Base-by-base conservation (phyloP, 192 early-diverging fungal species). In the Physocladia obscura region DNA sequence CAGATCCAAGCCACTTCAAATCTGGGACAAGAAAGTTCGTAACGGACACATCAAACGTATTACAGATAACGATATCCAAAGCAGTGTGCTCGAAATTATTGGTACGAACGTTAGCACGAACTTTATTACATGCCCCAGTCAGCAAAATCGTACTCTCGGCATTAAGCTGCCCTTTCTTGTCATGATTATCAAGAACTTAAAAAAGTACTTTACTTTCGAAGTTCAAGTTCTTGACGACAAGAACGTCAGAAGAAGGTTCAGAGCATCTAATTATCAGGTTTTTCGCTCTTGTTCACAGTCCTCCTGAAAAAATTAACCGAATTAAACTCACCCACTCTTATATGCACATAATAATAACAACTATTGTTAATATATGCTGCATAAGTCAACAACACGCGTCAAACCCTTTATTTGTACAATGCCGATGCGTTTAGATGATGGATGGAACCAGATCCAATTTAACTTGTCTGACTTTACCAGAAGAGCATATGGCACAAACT, bases 401-500 rank as follows among this genome's bases (percentile, higher is more conserved):
- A 92, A 93, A 55, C 91, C 93, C 2, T 90, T 87, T 36, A 91
- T 98, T 59, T 89, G 90, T 37, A 92, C 91, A 1, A 90, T 98
- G 92, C 96, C 94, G 1, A 82, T 98, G 85, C 87, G 91, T 5
- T 77, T 98, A 40, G 96, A 98, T 67, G 84, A 90, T 62, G 94
- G 94, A 6, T 98, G 96, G 96, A 98, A 98, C 74, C 92, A 98
- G 74, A 87, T 98, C 64, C 89, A 90, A 57, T 85, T 98, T 71
- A 92, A 98, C 69, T 70, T 98, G 64, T 89, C 86, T 1, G 92
- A 94, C 67, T 92, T 92, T 75, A 91, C 92, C 3, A 80, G 87
- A 38, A 84, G 91, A n/a, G 89, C 89, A 0, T 98, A 95, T 74
- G 94, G 93, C 29, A 93, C 94, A 30, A 84, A 87, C 54, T 93